Evolutionary conservation across 306 rosid species (phyloP).

Genomic region (Hippophae tibetana): DNA sequence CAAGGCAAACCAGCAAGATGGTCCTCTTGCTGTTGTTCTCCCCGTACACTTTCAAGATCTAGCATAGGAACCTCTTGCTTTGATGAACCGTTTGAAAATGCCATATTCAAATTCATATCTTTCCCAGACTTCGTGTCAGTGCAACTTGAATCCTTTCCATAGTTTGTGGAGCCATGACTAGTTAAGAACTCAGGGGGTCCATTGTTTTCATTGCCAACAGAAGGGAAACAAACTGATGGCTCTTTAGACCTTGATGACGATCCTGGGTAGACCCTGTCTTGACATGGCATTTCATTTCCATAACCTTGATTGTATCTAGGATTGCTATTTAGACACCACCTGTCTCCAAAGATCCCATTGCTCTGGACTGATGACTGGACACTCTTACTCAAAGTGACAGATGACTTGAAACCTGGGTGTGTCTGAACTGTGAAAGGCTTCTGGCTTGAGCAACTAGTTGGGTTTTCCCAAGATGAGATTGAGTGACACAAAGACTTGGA

Average conservation of each 20-base stretch:
- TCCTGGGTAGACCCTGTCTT: constrained; percentile 53
- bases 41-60: constrained; percentile 29
- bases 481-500: constrained; percentile 58
- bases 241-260: constrained; percentile 60
- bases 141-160: constrained; percentile 39
- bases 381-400: constrained; percentile 36
- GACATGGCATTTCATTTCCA: constrained; percentile 36
- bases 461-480: constrained; percentile 63
- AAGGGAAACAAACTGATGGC: constrained; percentile 36
- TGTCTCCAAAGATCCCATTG: constrained; percentile 47
- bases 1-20: constrained; percentile 48
- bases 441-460: constrained; percentile 47
- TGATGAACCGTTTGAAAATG: constrained; percentile 45
- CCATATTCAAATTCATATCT: constrained; percentile 61
- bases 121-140: constrained; percentile 39
- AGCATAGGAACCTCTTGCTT: constrained; percentile 26
- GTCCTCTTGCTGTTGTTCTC: constrained; percentile 42
- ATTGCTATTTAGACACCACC: constrained; percentile 48
- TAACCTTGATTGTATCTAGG: constrained; percentile 42
- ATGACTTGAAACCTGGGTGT: constrained; percentile 35
- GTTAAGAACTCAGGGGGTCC: constrained; percentile 31
- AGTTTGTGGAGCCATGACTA: constrained; percentile 30
- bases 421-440: constrained; percentile 48
- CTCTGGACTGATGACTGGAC: constrained; percentile 46
- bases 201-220: constrained; percentile 34